These are phyloP conservation scores for Polyrhizophydium stewartii DNA, from an alignment of 371 early-diverging fungal genomes.

Conservation along the genomic window DNA sequence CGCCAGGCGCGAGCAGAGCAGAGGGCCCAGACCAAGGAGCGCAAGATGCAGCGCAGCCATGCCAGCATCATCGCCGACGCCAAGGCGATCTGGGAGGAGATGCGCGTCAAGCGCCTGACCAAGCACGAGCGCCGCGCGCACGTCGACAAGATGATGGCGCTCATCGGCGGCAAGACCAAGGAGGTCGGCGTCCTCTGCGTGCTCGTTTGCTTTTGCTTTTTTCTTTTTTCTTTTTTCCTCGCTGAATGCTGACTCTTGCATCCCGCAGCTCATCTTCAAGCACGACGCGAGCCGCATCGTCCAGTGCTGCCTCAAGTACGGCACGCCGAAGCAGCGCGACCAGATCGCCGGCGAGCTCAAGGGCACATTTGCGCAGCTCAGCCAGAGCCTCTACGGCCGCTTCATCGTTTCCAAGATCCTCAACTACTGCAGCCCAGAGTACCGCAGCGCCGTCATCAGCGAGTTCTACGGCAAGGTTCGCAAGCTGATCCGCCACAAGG, in stretches of 20 bases:
- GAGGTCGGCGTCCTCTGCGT: constrained; percentile 49
- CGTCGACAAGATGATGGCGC: constrained; percentile 75
- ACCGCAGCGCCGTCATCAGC: constrained; percentile 66
- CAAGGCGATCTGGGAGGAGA: constrained; percentile 84
- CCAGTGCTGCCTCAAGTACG: constrained; percentile 88
- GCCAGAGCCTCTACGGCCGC: constrained; percentile 81
- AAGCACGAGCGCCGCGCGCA: constrained; percentile 57
- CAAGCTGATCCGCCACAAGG: constrained; percentile 68
- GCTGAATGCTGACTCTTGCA: background rate
- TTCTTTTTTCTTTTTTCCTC: background rate
- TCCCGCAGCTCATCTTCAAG: constrained; percentile 75
- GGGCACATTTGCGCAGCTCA: constrained; percentile 68
- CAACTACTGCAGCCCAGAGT: constrained; percentile 73
- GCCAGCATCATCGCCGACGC: constrained; percentile 64
- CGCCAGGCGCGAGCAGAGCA: constrained; percentile 39
- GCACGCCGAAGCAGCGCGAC: constrained; percentile 70
- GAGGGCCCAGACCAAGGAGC: constrained; percentile 58
- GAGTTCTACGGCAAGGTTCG: constrained; percentile 81
- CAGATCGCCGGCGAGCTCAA: constrained; percentile 76
- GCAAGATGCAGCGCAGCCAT: constrained; percentile 67
- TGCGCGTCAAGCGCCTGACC: constrained; percentile 69
- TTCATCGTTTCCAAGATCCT: constrained; percentile 85
- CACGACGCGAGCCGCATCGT: constrained; percentile 94
- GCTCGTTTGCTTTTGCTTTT: background rate
- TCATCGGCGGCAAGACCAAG: constrained; percentile 77